These are phyloP conservation scores for Claviceps quebecensis DNA, from an alignment of 2,329 filamentous ascomycete genomes.

Conservation along the genomic window DNA sequence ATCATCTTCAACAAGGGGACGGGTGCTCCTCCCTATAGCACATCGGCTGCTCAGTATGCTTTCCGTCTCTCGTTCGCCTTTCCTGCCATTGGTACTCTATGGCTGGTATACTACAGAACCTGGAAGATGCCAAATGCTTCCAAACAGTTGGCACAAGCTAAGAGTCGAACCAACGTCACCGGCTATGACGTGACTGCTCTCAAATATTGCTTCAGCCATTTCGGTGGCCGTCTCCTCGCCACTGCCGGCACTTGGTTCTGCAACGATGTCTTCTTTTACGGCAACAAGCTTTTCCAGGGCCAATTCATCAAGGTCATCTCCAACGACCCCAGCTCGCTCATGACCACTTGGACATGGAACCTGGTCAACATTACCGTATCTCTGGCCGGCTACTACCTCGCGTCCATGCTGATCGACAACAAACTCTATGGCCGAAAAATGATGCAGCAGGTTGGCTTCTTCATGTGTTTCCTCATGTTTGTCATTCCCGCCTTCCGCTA, in stretches of 20 bases:
- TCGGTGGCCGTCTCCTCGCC: conserved; percentile 73
- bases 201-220: conserved; percentile 63
- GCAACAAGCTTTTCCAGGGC: conserved; percentile 93
- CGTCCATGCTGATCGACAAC: conserved; percentile 82
- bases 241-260: conserved; percentile 86
- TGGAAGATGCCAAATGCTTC: conserved; percentile 87
- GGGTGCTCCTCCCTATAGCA: conserved; percentile 63
- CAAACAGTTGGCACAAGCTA: conserved; percentile 67
- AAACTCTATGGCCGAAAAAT: conserved; percentile 91
- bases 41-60: conserved; percentile 69
- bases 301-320: conserved; percentile 80
- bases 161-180: conserved; percentile 76
- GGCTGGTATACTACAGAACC: conserved; percentile 91
- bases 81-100: conserved; percentile 78
- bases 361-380: conserved; percentile 81
- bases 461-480: conserved; percentile 89
- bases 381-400: conserved; percentile 77
- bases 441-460: conserved; percentile 92
- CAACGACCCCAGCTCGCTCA: conserved; percentile 53
- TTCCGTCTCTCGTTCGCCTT: conserved; percentile 89
- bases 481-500: conserved; percentile 81
- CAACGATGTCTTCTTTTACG: conserved; percentile 98
- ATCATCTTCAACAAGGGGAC: conserved; percentile 73
- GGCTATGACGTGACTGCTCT: conserved; percentile 86
- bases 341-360: conserved; percentile 86